Percentiles rank a stretch among this genome's conserved stretches.
These are phyloP conservation scores for Nemania abortiva DNA, from an alignment of 2,329 filamentous ascomycete genomes.

Conservation along the genomic window DNA sequence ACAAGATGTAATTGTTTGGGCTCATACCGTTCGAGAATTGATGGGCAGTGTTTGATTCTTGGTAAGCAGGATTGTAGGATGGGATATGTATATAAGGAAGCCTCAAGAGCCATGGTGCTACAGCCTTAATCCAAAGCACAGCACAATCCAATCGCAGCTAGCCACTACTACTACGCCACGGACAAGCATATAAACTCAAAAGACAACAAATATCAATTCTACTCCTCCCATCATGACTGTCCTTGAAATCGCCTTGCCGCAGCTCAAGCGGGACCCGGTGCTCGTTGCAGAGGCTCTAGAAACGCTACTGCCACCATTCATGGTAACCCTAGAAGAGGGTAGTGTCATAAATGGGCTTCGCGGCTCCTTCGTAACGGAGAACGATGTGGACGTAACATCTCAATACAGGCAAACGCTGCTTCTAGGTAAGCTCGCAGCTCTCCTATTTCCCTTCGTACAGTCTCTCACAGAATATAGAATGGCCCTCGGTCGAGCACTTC, in stretches of 20 bases:
- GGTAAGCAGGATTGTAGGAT: not conserved
- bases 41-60: not conserved
- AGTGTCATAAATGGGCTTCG: constrained; percentile 3
- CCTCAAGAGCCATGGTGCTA: not conserved
- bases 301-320: not conserved
- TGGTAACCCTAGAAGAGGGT: not conserved
- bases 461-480: constrained; percentile 17
- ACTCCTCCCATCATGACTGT: constrained; percentile 24
- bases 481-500: constrained; percentile 16
- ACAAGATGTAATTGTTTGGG: not conserved
- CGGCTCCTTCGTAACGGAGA: constrained; percentile 28
- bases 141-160: not conserved
- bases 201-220: not conserved
- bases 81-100: constrained; percentile 12
- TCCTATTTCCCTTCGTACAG: not conserved
- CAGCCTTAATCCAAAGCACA: not conserved
- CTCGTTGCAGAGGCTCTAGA: constrained; percentile 16
- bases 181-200: not conserved
- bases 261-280: constrained; percentile 20
- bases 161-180: not conserved
- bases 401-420: constrained; percentile 25
- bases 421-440: constrained; percentile 11
- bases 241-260: constrained; percentile 27
- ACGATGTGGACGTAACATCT: constrained; percentile 19
- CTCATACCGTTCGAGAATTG: not conserved